Percentiles rank a stretch among this genome's conserved stretches.
phyloP scores from a whole-genome alignment of 129 eudicot genomes.

The Centrapalus pauciflorus region DNA sequence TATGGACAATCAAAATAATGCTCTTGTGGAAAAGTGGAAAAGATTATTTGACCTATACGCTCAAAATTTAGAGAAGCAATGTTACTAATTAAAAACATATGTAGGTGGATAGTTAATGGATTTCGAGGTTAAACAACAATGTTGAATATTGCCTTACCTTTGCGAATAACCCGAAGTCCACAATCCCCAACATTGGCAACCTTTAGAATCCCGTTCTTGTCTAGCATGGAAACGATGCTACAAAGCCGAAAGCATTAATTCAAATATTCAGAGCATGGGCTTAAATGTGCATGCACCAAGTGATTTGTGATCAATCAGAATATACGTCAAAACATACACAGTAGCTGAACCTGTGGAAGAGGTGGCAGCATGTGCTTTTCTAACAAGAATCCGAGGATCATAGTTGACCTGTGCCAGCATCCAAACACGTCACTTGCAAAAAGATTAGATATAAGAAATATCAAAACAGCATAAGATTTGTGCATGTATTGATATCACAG shows the following conservation, averaged over 20 bases:
- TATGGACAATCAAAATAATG: constrained; percentile 94
- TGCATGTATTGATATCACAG: background rate
- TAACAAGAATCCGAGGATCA: constrained; percentile 71
- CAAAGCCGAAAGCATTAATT: constrained; percentile 1
- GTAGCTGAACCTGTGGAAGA: constrained; percentile 91
- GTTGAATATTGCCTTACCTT: constrained; percentile 31
- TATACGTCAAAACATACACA: constrained; percentile 57
- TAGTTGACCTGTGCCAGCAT: constrained; percentile 48
- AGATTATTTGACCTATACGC: constrained; percentile 69
- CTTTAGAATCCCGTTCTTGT: constrained; percentile 68
- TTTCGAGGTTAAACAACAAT: background rate
- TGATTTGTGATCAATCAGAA: constrained; percentile 1
- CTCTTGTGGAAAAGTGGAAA: constrained; percentile 82
- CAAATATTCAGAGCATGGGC: constrained; percentile 5
- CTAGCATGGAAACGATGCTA: constrained; percentile 84
- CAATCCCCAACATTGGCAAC: constrained; percentile 87
- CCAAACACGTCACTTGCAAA: background rate
- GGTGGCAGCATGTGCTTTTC: constrained; percentile 90
- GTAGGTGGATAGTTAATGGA: background rate
- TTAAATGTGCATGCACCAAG: constrained; percentile 11
- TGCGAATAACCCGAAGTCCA: constrained; percentile 67
- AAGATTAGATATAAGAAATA: background rate
- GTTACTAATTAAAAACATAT: background rate
- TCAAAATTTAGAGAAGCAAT: constrained; percentile 8
- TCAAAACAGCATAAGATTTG: background rate